These are phyloP conservation scores for Saccharomycopsis malanga DNA, from an alignment of 805 yeast species.

Conservation along the genomic window DNA sequence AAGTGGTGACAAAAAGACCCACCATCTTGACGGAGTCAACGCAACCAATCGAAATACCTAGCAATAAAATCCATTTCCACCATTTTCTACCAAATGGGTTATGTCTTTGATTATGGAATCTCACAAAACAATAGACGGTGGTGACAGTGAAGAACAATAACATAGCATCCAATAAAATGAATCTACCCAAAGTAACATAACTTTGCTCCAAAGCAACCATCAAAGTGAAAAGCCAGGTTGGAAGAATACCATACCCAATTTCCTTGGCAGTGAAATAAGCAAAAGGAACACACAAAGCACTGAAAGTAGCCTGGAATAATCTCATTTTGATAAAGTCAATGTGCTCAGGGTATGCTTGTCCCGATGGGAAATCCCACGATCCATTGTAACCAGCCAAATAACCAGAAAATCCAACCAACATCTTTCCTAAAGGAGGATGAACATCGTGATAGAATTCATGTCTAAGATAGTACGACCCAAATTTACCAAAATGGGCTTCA, in stretches of 20 bases:
- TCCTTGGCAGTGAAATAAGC: slow-evolving; percentile 77
- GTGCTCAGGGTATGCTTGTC: slow-evolving; percentile 65
- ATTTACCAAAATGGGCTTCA: slow-evolving; percentile 96
- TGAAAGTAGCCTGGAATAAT: slow-evolving; percentile 76
- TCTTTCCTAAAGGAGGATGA: slow-evolving; percentile 95
- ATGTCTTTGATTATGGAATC: slow-evolving; percentile 53
- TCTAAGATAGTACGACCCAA: slow-evolving; percentile 82
- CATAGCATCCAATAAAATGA: slow-evolving; percentile 88
- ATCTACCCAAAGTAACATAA: slow-evolving; percentile 78
- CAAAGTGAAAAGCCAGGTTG: slow-evolving; percentile 72
- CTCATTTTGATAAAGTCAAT: slow-evolving; percentile 83
- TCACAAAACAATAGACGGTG: slow-evolving; percentile 65
- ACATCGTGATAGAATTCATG: slow-evolving; percentile 94
- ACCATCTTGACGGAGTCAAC: slow-evolving; percentile 95
- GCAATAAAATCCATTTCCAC: slow-evolving; percentile 88
- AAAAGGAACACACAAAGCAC: slow-evolving; percentile 78
- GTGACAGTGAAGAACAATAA: slow-evolving; percentile 80
- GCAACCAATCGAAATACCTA: slow-evolving; percentile 85
- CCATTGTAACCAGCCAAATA: slow-evolving; percentile 85
- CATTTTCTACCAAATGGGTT: slow-evolving; percentile 61
- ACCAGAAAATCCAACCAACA: slow-evolving; percentile 85
- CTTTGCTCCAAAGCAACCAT: slow-evolving; percentile 80
- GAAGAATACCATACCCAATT: slow-evolving; percentile 61
- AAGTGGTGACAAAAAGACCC: slow-evolving; percentile 80
- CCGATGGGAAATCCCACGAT: slow-evolving; percentile 81